Evolutionary conservation across 2,329 filamentous ascomycete genomes (phyloP).

Genomic region (Paradendryphiella salina): DNA sequence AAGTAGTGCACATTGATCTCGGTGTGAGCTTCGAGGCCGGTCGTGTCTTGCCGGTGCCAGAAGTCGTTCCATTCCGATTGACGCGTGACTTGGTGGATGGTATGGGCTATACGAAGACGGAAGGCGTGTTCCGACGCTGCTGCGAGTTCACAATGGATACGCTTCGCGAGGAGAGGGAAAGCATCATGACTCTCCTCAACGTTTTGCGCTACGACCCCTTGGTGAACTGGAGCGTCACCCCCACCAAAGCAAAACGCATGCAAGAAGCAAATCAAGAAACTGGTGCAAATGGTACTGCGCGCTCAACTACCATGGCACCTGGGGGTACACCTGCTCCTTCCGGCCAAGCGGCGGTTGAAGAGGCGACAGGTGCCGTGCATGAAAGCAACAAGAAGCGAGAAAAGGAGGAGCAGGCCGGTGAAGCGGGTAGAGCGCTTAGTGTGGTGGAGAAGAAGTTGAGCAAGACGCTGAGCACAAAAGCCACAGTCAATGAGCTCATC

Average conservation of each 20-base stretch:
- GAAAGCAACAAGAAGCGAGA: conserved; percentile 48
- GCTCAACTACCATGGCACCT: conserved; percentile 36
- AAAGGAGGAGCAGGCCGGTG: conserved; percentile 64
- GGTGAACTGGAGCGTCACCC: conserved; percentile 91
- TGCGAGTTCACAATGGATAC: conserved; percentile 97
- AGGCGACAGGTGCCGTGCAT: conserved; percentile 27
- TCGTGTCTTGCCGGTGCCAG: conserved; percentile 89
- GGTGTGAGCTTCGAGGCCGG: conserved; percentile 97
- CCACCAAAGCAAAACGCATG: conserved; percentile 66
- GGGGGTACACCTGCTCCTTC: conserved; percentile 39
- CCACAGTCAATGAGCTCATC: conserved; percentile 95
- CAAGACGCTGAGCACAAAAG: conserved; percentile 89
- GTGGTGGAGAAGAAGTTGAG: conserved; percentile 95
- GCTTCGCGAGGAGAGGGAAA: conserved; percentile 90
- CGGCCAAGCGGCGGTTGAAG: conserved; percentile 23
- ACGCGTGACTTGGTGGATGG: conserved; percentile 95
- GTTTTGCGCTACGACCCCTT: conserved; percentile 97
- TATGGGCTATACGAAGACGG: conserved; percentile 93
- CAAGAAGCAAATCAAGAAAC: conserved; percentile 63
- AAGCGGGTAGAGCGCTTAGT: conserved; percentile 88
- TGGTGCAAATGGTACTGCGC: conserved; percentile 40
- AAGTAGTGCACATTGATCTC: conserved; percentile 95
- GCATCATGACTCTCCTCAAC: conserved; percentile 98
- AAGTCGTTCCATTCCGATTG: conserved; percentile 92
- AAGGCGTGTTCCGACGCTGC: conserved; percentile 95